phyloP scores from a whole-genome alignment of 805 yeast species.

The Ogataea dorogensis region DNA sequence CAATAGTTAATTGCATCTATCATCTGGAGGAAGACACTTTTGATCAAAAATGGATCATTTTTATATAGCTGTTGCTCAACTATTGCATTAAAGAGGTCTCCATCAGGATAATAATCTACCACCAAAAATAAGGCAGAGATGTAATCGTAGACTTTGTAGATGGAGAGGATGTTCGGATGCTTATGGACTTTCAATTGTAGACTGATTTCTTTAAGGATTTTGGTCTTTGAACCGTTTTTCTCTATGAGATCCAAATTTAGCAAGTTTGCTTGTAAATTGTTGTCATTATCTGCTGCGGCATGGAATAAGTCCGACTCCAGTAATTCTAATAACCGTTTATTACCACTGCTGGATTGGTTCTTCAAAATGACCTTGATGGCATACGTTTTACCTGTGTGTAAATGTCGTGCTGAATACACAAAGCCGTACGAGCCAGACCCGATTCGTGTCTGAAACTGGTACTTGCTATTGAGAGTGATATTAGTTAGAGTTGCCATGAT shows the following conservation, averaged over 20 bases:
- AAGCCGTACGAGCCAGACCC: slow-evolving; percentile 89
- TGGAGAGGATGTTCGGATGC: slow-evolving; percentile 76
- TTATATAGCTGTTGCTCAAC: slow-evolving; percentile 69
- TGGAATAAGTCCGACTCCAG: slow-evolving; percentile 29
- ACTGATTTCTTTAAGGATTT: slow-evolving; percentile 61
- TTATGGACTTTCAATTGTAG: slow-evolving; percentile 72
- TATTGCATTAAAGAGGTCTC: slow-evolving; percentile 83
- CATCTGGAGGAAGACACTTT: slow-evolving; percentile 68
- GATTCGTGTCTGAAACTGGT: slow-evolving; percentile 47
- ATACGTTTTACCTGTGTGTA: slow-evolving; percentile 44
- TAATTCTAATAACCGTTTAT: slow-evolving; percentile 30
- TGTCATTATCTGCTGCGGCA: slow-evolving; percentile 27
- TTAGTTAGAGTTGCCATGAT: slow-evolving; percentile 31
- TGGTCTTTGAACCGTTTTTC: slow-evolving; percentile 34
- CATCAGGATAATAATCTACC: slow-evolving; percentile 83
- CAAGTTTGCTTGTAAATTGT: slow-evolving; percentile 30
- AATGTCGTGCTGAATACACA: slow-evolving; percentile 67
- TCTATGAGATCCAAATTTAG: slow-evolving; percentile 38
- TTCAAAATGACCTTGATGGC: slow-evolving; percentile 75
- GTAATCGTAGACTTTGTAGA: slow-evolving; percentile 68
- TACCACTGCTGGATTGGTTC: slow-evolving; percentile 34
- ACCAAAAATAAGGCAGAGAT: slow-evolving; percentile 62
- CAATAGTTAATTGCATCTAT: slow-evolving; percentile 80
- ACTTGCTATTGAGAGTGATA: slow-evolving; percentile 35
- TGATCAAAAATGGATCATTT: slow-evolving; percentile 48